These are phyloP conservation scores for Microdochium nivale DNA, from an alignment of 2,329 filamentous ascomycete genomes.

Conservation along the genomic window DNA sequence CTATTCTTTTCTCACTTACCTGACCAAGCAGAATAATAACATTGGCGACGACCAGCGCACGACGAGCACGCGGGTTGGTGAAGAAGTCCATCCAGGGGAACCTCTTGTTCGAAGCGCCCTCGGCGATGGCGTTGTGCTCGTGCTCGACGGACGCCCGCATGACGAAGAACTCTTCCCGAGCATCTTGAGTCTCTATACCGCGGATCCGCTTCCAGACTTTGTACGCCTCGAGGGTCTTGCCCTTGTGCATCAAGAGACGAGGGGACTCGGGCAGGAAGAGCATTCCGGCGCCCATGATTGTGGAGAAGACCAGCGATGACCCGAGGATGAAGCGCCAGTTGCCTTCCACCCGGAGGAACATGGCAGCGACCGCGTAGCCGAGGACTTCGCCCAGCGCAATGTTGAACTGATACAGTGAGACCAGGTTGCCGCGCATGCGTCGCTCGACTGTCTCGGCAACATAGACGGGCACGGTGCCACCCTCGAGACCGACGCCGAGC, in stretches of 20 bases:
- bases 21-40: slow-evolving; percentile 58
- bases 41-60: slow-evolving; percentile 59
- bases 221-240: slow-evolving; percentile 48
- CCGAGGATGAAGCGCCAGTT: slow-evolving; percentile 70
- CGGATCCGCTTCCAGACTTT: slow-evolving; percentile 67
- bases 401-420: slow-evolving; percentile 68
- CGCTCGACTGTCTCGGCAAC: slow-evolving; percentile 65
- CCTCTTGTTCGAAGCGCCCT: slow-evolving; percentile 41
- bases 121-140: slow-evolving; percentile 43
- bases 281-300: slow-evolving; percentile 54
- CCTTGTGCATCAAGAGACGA: slow-evolving; percentile 63
- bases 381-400: slow-evolving; percentile 68
- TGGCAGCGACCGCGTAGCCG: slow-evolving; percentile 64
- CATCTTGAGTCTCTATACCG: slow-evolving; percentile 45
- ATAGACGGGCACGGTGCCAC: slow-evolving; percentile 67
- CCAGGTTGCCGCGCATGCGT: slow-evolving; percentile 60
- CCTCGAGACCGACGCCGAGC: slow-evolving; percentile 63
- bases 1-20: too few species aligned
- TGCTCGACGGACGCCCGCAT: slow-evolving; percentile 57
- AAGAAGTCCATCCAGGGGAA: slow-evolving; percentile 69
- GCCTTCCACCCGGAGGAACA: slow-evolving; percentile 60
- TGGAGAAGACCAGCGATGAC: slow-evolving; percentile 62
- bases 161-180: slow-evolving; percentile 61
- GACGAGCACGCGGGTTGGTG: slow-evolving; percentile 57
- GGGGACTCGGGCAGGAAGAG: slow-evolving; percentile 64